Evolutionary conservation across 306 rosid species (phyloP), one percentile per base, ranked within the genome.

Genomic region (Trichosanthes truncata): DNA sequence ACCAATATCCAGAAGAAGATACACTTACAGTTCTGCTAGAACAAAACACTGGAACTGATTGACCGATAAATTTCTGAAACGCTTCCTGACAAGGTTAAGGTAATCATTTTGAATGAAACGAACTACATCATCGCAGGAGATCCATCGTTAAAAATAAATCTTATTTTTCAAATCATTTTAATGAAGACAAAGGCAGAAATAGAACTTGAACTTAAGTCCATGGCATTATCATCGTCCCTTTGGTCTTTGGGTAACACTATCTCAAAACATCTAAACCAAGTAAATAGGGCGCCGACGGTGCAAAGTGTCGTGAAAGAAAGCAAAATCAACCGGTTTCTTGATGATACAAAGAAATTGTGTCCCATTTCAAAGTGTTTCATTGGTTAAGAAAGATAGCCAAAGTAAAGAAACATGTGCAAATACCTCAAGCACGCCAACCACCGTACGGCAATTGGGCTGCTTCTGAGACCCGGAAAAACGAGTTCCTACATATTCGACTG

Each of bases 11-110:
- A 66, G 38, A 71, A 51, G 25, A 68, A 26, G 15, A 26, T 51
- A 41, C 76, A 90, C 96, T 87, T 83, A 95, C 99, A 29, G 99
- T 95, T 71, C 99, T 87, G 87, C 99, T 95, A 9, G 99, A 95
- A 82, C 92, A 87, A 81, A 84, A 83, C 41, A 95, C 85, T 20
- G 96, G 80, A 23, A 95, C 96, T 0, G 93, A 87, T 29, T 93
- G 93, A 18, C 97, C 97, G 66, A 91, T 86, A 59, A 95, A 95
- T 83, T 93, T 95, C n/a, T 63, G 82, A 68, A 95, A 93, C 41
- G 99, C 99, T 52, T 93, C 96, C 97, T 94, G 75, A 76, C 13
- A 77, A 65, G 49, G 20, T 23, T 9, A 60, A 62, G 5, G 12
- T 51, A 33, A 52, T 63, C 82, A 83, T 36, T 38, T 40, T 3